These are phyloP conservation scores for Triangularia verruculosa DNA, from an alignment of 2,329 filamentous ascomycete species.

Conservation along the genomic window DNA sequence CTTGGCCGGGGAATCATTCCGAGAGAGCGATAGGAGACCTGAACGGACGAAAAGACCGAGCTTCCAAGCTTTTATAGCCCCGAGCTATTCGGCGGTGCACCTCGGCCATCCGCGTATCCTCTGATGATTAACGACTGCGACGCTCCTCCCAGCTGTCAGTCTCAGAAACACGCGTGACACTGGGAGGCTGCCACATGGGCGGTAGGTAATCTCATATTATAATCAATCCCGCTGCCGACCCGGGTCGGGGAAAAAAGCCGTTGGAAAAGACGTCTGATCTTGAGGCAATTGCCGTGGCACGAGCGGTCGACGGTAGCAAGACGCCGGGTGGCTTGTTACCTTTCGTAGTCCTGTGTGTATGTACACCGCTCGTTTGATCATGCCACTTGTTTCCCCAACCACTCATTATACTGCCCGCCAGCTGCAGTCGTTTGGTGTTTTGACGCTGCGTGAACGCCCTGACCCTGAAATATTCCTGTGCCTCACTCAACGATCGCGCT, in stretches of 20 bases:
- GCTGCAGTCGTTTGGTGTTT: background rate
- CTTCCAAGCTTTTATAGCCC: background rate
- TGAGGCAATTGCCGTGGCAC: background rate
- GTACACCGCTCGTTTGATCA: background rate
- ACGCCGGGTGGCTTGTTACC: background rate
- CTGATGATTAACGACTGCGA: background rate
- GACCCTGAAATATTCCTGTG: conserved; percentile 8
- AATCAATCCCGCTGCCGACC: background rate
- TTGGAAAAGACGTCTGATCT: background rate
- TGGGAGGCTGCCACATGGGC: background rate
- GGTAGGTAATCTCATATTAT: background rate
- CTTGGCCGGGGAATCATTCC: background rate
- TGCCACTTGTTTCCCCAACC: background rate
- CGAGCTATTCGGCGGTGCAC: background rate
- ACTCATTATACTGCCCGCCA: background rate
- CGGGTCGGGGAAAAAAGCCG: background rate
- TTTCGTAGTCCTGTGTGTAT: too few species aligned
- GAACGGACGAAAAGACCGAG: too few species aligned
- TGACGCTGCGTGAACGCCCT: background rate
- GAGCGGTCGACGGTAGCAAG: background rate
- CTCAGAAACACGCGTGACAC: background rate
- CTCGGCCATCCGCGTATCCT: background rate
- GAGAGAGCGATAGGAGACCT: background rate
- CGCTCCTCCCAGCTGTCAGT: background rate
- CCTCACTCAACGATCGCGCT: conserved; percentile 9